phyloP scores from a whole-genome alignment of 208 protist species.

The Trypanosoma lewisi region DNA sequence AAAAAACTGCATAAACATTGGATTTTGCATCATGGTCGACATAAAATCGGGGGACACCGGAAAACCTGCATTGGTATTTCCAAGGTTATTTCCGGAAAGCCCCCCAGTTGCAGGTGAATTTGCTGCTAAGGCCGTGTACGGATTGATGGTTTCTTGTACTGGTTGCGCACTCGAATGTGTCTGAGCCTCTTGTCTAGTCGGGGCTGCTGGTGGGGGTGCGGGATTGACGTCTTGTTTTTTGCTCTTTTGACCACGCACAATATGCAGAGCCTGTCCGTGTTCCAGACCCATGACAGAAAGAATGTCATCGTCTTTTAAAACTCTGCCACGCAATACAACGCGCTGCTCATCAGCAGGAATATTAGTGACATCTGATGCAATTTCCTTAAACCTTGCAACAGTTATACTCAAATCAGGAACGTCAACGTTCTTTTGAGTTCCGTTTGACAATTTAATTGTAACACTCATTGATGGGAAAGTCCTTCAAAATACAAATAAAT shows the following conservation, averaged over 20 bases:
- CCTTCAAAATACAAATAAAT: slow-evolving; percentile 14
- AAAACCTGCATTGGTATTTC: not conserved
- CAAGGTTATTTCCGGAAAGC: not conserved
- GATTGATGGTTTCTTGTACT: slow-evolving; percentile 35
- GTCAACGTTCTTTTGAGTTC: slow-evolving; percentile 65
- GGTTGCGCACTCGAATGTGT: slow-evolving; percentile 11
- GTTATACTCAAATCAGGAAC: slow-evolving; percentile 74
- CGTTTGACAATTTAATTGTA: slow-evolving; percentile 80
- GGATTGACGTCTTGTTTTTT: not conserved
- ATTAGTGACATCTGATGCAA: slow-evolving; percentile 34
- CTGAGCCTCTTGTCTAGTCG: slow-evolving; percentile 9
- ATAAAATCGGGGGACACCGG: slow-evolving; percentile 15
- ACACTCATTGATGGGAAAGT: slow-evolving; percentile 49
- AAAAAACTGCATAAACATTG: slow-evolving; percentile 59
- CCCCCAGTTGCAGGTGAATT: slow-evolving; percentile 27
- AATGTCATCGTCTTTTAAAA: slow-evolving; percentile 81
- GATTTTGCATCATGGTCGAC: slow-evolving; percentile 66
- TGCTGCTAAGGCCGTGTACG: slow-evolving; percentile 67
- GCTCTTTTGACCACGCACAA: slow-evolving; percentile 75
- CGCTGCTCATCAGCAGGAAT: slow-evolving; percentile 85
- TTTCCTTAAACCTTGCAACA: slow-evolving; percentile 69
- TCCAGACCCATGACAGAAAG: slow-evolving; percentile 76
- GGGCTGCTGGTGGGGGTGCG: slow-evolving; percentile 7
- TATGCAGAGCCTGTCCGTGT: slow-evolving; percentile 76
- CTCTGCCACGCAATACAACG: slow-evolving; percentile 77